These are phyloP conservation scores for Acer negundo DNA, from an alignment of 345 rosid species.

Conservation along the genomic window DNA sequence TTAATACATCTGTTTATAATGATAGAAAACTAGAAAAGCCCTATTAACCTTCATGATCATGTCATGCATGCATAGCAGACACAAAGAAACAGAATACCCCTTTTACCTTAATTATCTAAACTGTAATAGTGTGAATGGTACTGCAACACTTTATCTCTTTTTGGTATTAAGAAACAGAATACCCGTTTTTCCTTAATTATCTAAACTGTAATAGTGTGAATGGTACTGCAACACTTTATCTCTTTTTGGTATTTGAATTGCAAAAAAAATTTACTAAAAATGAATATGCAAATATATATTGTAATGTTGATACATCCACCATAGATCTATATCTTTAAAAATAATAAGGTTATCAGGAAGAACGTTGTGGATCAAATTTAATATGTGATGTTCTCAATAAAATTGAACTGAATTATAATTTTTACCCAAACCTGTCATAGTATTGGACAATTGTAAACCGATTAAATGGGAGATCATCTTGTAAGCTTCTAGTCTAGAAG, in stretches of 20 bases:
- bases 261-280: not conserved
- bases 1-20: not conserved
- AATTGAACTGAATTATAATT: not conserved
- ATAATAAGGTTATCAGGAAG: too few species aligned
- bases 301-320: too few species aligned
- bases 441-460: not conserved
- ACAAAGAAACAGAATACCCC: not conserved
- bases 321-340: too few species aligned
- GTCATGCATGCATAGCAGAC: not conserved
- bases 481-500: not conserved
- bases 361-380: not conserved
- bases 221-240: slow-evolving; percentile 1
- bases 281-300: not conserved
- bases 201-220: not conserved
- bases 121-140: not conserved
- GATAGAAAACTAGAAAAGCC: not conserved
- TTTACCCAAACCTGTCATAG: not conserved
- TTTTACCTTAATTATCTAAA: not conserved
- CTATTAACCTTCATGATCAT: not conserved
- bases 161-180: not conserved
- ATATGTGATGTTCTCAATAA: not conserved
- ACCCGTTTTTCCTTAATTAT: not conserved
- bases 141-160: not conserved
- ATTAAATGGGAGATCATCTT: not conserved
- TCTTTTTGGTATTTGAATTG: not conserved